Evolutionary conservation across 2,329 filamentous ascomycete genomes (phyloP).

Genomic region (Talaromyces piceae): DNA sequence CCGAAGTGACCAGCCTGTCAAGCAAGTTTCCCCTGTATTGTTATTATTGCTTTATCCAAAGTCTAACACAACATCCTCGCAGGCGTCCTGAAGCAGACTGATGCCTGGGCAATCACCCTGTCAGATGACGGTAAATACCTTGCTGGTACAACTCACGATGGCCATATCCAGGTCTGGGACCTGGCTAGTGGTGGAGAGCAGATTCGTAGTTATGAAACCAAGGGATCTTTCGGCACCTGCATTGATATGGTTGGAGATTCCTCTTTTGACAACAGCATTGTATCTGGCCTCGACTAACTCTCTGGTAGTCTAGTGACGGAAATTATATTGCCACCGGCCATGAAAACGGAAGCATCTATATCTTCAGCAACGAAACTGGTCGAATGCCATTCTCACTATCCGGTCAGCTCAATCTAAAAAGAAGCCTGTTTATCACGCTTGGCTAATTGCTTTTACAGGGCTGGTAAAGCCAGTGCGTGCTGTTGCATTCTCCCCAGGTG

Average conservation of each 20-base stretch:
- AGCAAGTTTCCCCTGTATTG: constrained; percentile 22
- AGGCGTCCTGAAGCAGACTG: constrained; percentile 51
- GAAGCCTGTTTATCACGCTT: too few relatives aligned
- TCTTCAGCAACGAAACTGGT: constrained; percentile 89
- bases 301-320: constrained; percentile 58
- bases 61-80: not conserved
- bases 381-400: constrained; percentile 78
- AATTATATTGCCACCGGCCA: constrained; percentile 85
- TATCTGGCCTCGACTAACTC: not conserved
- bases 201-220: constrained; percentile 80
- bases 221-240: constrained; percentile 83
- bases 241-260: constrained; percentile 62
- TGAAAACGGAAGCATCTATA: constrained; percentile 83
- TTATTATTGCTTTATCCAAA: too few relatives aligned
- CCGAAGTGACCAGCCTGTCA: constrained; percentile 40
- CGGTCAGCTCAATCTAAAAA: constrained; percentile 44
- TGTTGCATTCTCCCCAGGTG: constrained; percentile 79
- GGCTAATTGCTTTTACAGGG: constrained; percentile 54
- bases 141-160: constrained; percentile 81
- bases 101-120: constrained; percentile 81
- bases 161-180: constrained; percentile 85
- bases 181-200: constrained; percentile 50
- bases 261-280: not conserved
- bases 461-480: constrained; percentile 79
- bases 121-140: constrained; percentile 77